phyloP scores from a whole-genome alignment of 2,329 filamentous ascomycete species.

The Didymella pinodella region DNA sequence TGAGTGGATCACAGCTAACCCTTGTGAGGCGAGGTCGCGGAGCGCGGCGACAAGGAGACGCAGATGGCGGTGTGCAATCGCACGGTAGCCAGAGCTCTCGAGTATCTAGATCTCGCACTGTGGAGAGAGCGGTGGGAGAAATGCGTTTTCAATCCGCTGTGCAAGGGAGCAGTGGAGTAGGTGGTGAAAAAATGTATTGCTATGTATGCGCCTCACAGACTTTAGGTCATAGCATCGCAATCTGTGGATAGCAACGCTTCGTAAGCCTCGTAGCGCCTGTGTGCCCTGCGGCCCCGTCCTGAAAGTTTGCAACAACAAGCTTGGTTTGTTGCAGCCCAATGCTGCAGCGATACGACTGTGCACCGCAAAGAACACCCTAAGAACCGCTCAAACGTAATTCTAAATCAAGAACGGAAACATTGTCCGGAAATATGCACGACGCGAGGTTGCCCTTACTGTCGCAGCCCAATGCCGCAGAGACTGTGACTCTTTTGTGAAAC shows the following conservation, averaged over 20 bases:
- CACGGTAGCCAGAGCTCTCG: neutral
- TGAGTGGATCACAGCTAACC: constrained; percentile 18
- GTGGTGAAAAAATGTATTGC: constrained; percentile 16
- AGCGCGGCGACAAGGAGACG: constrained; percentile 12
- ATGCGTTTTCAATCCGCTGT: constrained; percentile 9
- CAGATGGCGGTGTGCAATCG: constrained; percentile 16
- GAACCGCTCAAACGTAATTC: constrained; percentile 20
- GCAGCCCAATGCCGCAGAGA: constrained; percentile 22
- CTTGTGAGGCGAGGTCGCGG: constrained; percentile 2
- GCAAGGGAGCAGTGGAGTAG: constrained; percentile 5
- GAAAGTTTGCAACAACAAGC: constrained; percentile 16
- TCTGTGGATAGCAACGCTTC: constrained; percentile 12
- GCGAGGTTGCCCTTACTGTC: constrained; percentile 31
- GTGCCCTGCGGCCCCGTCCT: constrained; percentile 8
- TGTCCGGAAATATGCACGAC: constrained; percentile 2
- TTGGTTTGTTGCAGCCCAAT: constrained; percentile 29
- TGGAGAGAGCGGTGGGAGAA: constrained; percentile 9
- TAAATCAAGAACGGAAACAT: constrained; percentile 23
- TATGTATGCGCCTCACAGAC: constrained; percentile 15
- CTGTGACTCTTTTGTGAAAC: constrained; percentile 23
- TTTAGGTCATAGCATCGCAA: constrained; percentile 13
- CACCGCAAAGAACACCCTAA: constrained; percentile 22
- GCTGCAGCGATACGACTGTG: constrained; percentile 12
- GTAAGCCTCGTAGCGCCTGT: constrained; percentile 16
- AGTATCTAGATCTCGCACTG: neutral